A percentile compares a stretch with the other conserved stretches of the same genome.
These are phyloP conservation scores for Xylaria telfairii DNA, from an alignment of 495 filamentous ascomycete species.

Conservation along the genomic window DNA sequence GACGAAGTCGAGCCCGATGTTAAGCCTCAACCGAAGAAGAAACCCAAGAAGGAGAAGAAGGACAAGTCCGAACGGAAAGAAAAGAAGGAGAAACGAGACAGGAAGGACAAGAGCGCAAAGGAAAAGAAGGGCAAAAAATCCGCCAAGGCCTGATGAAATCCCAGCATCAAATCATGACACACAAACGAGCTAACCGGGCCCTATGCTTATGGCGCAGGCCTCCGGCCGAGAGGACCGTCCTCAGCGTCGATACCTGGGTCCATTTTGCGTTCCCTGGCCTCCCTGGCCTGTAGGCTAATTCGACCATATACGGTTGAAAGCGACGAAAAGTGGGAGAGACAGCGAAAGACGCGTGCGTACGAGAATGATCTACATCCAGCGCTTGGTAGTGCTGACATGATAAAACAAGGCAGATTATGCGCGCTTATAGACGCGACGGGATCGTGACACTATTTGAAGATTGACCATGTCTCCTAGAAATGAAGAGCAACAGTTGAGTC, in stretches of 20 bases:
- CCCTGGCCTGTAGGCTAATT: background rate
- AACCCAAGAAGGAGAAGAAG: slow-evolving; percentile 33
- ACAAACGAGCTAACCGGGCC: background rate
- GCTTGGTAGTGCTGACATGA: background rate
- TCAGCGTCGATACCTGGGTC: too few species aligned
- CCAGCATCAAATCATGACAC: background rate
- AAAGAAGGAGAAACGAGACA: slow-evolving; percentile 23
- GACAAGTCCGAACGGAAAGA: slow-evolving; percentile 19
- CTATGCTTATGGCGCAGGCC: background rate
- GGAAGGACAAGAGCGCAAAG: slow-evolving; percentile 31
- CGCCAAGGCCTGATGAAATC: background rate
- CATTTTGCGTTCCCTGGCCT: background rate
- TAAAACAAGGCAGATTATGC: background rate
- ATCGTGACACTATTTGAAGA: background rate
- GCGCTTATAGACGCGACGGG: background rate
- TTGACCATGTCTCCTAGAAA: background rate
- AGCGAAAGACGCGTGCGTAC: background rate
- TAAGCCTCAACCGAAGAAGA: slow-evolving; percentile 34
- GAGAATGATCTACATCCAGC: background rate
- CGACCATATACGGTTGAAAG: background rate
- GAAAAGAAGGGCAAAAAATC: slow-evolving; percentile 27
- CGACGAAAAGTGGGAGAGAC: background rate
- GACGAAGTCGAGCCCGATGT: slow-evolving; percentile 17
- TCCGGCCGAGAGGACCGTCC: background rate
- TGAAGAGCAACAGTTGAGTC: background rate